Evolutionary conservation across 306 rosid species (phyloP), one percentile per base, ranked within the genome.

Genomic region (Abrus precatorius): DNA sequence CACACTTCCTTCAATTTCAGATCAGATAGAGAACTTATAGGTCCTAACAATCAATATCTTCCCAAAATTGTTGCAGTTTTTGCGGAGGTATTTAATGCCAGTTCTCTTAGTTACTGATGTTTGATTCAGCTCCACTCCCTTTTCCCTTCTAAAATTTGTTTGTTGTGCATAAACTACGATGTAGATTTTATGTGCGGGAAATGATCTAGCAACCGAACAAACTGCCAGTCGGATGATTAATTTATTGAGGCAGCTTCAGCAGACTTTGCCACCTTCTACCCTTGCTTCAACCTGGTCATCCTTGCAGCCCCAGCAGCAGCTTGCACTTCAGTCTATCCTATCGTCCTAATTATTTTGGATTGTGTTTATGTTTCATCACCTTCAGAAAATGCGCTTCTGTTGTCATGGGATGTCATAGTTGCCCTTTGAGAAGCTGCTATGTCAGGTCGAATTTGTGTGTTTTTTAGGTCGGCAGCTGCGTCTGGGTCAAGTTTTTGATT

Each of bases 201-300:
- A 81, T 78, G 93, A 92, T 75, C 69, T 96, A 48, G 98, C 98
- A 30, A 96, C 93, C 4, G 97, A 96, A 84, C 94, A 96, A 87
- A 96, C 98, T 5, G 77, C 84, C 1, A 80, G 94, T 86, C 82
- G 98, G 78, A 96, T 96, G 96, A 80, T 93, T 56, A 96, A 84
- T 89, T 79, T 96, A 66, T 84, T 96, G 70, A 88, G 86, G 90
- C 99, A 93, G 82, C 95, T 96, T 84, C 98, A 92, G 87, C 98
- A 89, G 79, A 96, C 95, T 36, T 78, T 96, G 53, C 99, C 99
- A 1, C 97, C 99, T 9, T 82, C 93, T n/a, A 92, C 99, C 69
- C 89, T 96, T 77, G 98, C 98, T 41, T 93, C 98, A 14, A 93
- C 98, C 56, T 96, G 97, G 97, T 96, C 99, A 60, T 92, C 98